These are phyloP conservation scores for Mycena belliarum DNA, from an alignment of 768 basidiomycete species.

Conservation along the genomic window DNA sequence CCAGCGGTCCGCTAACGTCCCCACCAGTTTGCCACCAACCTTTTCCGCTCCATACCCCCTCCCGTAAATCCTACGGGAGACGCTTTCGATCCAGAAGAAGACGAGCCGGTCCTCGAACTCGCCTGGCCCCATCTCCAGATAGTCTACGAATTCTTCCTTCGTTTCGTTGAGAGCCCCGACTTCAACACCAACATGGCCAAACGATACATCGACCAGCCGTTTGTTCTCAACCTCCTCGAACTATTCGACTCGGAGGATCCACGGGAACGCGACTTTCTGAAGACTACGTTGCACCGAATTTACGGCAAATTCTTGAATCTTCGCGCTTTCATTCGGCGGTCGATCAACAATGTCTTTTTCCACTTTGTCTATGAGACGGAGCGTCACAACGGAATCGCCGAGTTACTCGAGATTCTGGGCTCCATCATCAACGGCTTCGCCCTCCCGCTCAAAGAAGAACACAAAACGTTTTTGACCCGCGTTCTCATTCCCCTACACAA, in stretches of 20 bases:
- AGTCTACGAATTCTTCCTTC: conserved; percentile 99
- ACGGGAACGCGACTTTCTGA: conserved; percentile 97
- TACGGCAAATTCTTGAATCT: conserved; percentile 99
- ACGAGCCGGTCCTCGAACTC: conserved; percentile 97
- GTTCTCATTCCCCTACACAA: conserved; percentile 96
- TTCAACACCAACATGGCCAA: conserved; percentile 99
- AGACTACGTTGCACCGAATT: conserved; percentile 97
- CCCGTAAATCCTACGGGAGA: conserved; percentile 98
- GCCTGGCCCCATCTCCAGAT: conserved; percentile 99
- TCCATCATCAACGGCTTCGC: conserved; percentile 99
- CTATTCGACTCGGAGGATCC: conserved; percentile 99
- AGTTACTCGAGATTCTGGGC: conserved; percentile 95
- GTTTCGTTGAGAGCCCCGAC: conserved; percentile 96
- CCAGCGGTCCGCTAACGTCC: neutral
- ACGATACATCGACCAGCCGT: conserved; percentile 93
- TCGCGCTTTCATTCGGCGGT: conserved; percentile 96
- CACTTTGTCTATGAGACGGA: conserved; percentile 99
- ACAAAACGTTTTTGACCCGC: conserved; percentile 95
- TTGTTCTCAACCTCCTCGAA: conserved; percentile 94
- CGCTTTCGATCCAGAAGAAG: conserved; percentile 99
- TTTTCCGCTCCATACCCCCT: conserved; percentile 99
- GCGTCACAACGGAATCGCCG: conserved; percentile 98
- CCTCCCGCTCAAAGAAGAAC: conserved; percentile 95
- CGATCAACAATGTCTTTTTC: conserved; percentile 99
- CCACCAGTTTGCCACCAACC: conserved; percentile 89